Percentiles rank a stretch among this genome's conserved stretches.
Evolutionary conservation across 352 stramenopile genomes (phyloP).

Genomic region (Phytophthora ramorum): DNA sequence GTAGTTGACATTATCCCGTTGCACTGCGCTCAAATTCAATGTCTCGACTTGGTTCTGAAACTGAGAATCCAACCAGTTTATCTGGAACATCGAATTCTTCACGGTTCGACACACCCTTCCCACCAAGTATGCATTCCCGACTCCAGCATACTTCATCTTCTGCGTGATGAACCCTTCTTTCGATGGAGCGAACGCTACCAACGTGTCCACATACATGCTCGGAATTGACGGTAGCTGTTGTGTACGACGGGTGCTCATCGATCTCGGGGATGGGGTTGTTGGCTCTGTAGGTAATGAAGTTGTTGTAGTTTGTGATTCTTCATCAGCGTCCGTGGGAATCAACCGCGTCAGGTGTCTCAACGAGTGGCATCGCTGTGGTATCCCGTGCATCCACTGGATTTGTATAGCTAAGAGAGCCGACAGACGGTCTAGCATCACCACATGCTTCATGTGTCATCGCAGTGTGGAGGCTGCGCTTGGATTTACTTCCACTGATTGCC

Average conservation of each 20-base stretch:
- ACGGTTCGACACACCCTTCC: conserved; percentile 4
- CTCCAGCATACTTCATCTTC: not conserved
- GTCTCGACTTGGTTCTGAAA: conserved; percentile 11
- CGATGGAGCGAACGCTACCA: conserved; percentile 13
- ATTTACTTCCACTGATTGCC: not conserved
- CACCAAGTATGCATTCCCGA: conserved; percentile 7
- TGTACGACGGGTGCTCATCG: too few relatives aligned
- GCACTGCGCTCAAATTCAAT: not conserved
- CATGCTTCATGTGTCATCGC: not conserved
- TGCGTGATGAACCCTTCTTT: conserved; percentile 1
- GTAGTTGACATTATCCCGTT: conserved; percentile 13
- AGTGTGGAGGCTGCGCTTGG: not conserved
- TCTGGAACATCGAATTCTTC: conserved; percentile 9
- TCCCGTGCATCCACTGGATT: too few relatives aligned
- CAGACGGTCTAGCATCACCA: too few relatives aligned
- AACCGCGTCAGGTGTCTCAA: too few relatives aligned
- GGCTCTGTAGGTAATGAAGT: too few relatives aligned
- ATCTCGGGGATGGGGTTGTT: too few relatives aligned
- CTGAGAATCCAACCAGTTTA: conserved; percentile 11
- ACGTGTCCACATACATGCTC: conserved; percentile 7
- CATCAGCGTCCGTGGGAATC: too few relatives aligned
- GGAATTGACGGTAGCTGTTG: not conserved
- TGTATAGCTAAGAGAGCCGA: too few relatives aligned
- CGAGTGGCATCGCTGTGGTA: too few relatives aligned
- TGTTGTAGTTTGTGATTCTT: too few relatives aligned